Conservation (phyloP, 2,329 filamentous ascomycete genomes). For the Raffaelea deltoideospora region DNA sequence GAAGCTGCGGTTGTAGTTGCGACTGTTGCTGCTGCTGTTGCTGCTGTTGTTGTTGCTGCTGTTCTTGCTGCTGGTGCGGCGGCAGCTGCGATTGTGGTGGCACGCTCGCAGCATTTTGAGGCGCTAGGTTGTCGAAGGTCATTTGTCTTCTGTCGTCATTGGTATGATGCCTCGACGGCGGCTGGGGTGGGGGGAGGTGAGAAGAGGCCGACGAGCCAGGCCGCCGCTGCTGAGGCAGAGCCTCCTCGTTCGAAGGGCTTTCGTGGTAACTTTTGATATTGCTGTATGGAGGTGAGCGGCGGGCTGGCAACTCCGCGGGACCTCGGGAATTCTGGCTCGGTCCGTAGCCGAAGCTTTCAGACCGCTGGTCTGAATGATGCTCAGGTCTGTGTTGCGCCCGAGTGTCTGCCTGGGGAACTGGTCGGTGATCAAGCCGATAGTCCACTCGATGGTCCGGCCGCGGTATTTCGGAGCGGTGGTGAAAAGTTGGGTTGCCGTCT, state of each 20-base stretch:
- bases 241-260: background rate
- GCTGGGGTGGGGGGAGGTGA: background rate
- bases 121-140: slow-evolving; percentile 4
- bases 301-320: background rate
- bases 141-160: slow-evolving; percentile 6
- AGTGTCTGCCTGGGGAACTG: background rate
- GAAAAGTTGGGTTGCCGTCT: too few relatives aligned
- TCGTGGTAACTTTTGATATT: background rate
- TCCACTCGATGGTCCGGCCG: background rate
- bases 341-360: background rate
- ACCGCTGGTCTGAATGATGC: background rate
- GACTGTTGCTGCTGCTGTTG: slow-evolving; percentile 1
- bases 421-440: slow-evolving; percentile 2
- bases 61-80: background rate
- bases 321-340: slow-evolving; percentile 1
- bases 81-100: background rate
- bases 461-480: slow-evolving; percentile 11
- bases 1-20: slow-evolving; percentile 3
- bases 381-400: too few relatives aligned
- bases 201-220: background rate
- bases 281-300: background rate
- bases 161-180: slow-evolving; percentile 1
- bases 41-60: background rate
- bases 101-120: background rate
- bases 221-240: background rate